Evolutionary conservation across 2,329 filamentous ascomycete genomes (phyloP), one percentile per base, ranked within the genome.

Genomic region (Colletotrichum acutatum): DNA sequence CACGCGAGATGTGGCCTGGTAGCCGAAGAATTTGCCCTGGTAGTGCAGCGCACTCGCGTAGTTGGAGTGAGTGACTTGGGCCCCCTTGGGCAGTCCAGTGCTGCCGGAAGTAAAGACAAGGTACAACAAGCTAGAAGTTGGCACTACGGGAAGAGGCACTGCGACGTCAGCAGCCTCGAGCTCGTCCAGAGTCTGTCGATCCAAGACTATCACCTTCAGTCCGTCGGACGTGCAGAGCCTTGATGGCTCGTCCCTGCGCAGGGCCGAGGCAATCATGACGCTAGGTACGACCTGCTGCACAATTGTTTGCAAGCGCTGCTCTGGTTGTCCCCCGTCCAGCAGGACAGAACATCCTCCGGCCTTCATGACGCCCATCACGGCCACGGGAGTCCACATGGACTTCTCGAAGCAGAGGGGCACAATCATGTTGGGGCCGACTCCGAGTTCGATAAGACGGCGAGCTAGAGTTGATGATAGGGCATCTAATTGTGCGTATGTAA

Each of bases 31-130:
- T 19, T 19, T 11, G 6, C 65, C 4, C 14, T 32, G 37, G 0
- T 30, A 12, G 22, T 30, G 26, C n/a, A 49, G 34, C 49, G 77
- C 77, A 66, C 74, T 77, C 26, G 77, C 77, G 68, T 78, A 80
- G 52, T 78, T 77, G 7, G 63, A 61, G 69, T 82, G 80, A 5
- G 79, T 77, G 53, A 82, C 77, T n/a, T 87, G 82, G 12, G 88
- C 85, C n/a, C 87, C 88, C 77, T 90, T 90, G 0, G 88, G 88
- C 22, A 80, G 80, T 5, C 88, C 88, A 0, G 88, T 90, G 37
- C 85, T 89, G 24, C 88, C 88, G 3, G 87, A 89, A 5, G 88
- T 90, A 77, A 89, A 90, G 74, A 89, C 85, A 73, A 87, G 84
- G 56, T 79, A 81, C 66, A 79, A 76, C n/a, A 76, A 32, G 19